Evolutionary conservation across 495 filamentous ascomycete genomes (phyloP).

Genomic region (Physcia stellaris): DNA sequence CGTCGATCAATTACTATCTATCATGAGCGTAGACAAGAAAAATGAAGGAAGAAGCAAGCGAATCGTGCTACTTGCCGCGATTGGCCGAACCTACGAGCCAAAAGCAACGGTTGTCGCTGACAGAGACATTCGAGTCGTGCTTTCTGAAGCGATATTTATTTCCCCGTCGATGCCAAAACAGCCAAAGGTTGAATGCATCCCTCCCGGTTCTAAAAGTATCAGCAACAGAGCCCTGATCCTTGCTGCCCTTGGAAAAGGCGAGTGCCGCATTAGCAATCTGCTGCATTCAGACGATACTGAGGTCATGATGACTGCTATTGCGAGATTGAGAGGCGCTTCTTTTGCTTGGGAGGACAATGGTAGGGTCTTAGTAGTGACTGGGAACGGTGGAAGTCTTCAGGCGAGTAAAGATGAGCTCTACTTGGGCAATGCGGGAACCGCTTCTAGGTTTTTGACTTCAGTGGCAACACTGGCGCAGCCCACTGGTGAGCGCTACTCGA

Average conservation of each 20-base stretch:
- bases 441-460: constrained; percentile 87
- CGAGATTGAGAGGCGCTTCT: constrained; percentile 70
- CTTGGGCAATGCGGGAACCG: constrained; percentile 92
- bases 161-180: constrained; percentile 49
- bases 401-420: constrained; percentile 70
- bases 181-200: constrained; percentile 60
- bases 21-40: constrained; percentile 98
- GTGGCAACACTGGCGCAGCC: constrained; percentile 74
- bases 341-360: constrained; percentile 93
- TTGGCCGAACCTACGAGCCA: constrained; percentile 75
- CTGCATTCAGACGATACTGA: constrained; percentile 95
- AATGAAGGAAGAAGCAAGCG: constrained; percentile 93
- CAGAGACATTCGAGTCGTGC: constrained; percentile 65
- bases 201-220: constrained; percentile 94
- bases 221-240: constrained; percentile 91
- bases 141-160: constrained; percentile 69
- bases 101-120: constrained; percentile 83
- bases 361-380: constrained; percentile 75
- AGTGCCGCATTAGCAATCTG: constrained; percentile 78
- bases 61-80: constrained; percentile 84
- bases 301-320: constrained; percentile 85
- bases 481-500: constrained; percentile 45
- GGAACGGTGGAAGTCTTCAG: constrained; percentile 72
- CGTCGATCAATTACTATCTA: constrained; percentile 73
- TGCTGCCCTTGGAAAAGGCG: constrained; percentile 78